Percentiles rank a stretch among this genome's conserved stretches.
Evolutionary conservation across 164 flowering plant genomes (phyloP).

Genomic region (Tinospora cordifolia): DNA sequence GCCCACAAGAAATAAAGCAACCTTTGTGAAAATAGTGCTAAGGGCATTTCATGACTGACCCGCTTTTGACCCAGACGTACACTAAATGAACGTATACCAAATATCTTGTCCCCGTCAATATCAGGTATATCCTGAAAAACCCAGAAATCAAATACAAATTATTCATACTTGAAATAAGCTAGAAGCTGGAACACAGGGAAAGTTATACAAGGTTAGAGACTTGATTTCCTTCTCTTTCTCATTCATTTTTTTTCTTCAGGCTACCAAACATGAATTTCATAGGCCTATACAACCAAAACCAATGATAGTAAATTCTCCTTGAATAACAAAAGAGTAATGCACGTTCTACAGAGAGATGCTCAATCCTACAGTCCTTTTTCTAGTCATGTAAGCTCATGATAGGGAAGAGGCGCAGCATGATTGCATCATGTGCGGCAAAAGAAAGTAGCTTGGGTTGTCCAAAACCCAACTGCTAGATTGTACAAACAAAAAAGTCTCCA

Average conservation of each 20-base stretch:
- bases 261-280: no score
- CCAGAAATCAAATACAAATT: slow-evolving; percentile 8
- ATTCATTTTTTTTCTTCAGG: no score
- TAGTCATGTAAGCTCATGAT: background rate
- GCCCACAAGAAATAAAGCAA: background rate
- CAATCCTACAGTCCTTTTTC: background rate
- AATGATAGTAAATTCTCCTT: no score
- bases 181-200: background rate
- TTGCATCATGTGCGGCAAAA: background rate
- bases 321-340: no score
- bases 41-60: slow-evolving; percentile 29
- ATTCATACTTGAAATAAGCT: background rate
- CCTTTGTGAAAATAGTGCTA: background rate
- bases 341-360: background rate
- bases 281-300: no score
- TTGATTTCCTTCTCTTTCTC: no score
- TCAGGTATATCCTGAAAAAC: slow-evolving; percentile 74
- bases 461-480: no score
- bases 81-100: slow-evolving; percentile 65
- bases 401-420: background rate
- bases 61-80: slow-evolving; percentile 74
- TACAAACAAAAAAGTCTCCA: no score
- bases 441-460: background rate
- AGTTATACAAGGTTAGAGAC: no score
- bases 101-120: slow-evolving; percentile 70